Evolutionary conservation across 2,329 filamentous ascomycete genomes (phyloP), one percentile per base, ranked within the genome.

Genomic region (Neonectria coccinea): DNA sequence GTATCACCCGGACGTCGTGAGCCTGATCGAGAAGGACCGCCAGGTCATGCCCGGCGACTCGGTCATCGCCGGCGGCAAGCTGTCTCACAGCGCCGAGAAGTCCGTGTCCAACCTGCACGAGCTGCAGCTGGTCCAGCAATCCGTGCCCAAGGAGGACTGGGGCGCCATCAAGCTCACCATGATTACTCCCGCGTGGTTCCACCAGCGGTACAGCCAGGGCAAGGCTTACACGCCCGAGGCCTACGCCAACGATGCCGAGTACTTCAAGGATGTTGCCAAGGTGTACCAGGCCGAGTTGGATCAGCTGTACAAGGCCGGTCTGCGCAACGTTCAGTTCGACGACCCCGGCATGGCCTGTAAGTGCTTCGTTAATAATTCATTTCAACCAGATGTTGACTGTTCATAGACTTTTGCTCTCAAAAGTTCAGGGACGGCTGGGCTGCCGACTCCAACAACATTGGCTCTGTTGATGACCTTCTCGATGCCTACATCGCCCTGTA

Each of bases 401-500:
- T 14, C 4, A n/a, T 0, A 91, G 89, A 92, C 77, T 93, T 93
- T 79, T 93, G 91, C 79, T 91, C 88, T 20, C 83, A 91, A 62
- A 88, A 89, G 75, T 92, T 92, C 86, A 85, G 91, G 39, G 80
- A 86, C 52, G 91, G 90, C 16, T 93, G 90, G 87, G 86, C 86
- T 58, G 85, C 85, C 14, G 91, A 93, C 75, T 79, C 84, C 52
- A 84, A 89, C 71, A 93, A 94, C 75, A 86, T 86, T 57, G 87
- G 89, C 76, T 86, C 86, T 1, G 86, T 91, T 7, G 90, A 79
- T n/a, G 88, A 90, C 69, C 88, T 93, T 48, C 86, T 94, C 22
- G 89, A 92, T 70, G 87, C 89, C 29, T 94, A 94, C 79, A 91
- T 94, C 76, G 83, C 85, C 66, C 87, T 92, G 69, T 94, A 94